Base-by-base conservation (phyloP, 805 yeast genomes). In the Clavispora fructus region DNA sequence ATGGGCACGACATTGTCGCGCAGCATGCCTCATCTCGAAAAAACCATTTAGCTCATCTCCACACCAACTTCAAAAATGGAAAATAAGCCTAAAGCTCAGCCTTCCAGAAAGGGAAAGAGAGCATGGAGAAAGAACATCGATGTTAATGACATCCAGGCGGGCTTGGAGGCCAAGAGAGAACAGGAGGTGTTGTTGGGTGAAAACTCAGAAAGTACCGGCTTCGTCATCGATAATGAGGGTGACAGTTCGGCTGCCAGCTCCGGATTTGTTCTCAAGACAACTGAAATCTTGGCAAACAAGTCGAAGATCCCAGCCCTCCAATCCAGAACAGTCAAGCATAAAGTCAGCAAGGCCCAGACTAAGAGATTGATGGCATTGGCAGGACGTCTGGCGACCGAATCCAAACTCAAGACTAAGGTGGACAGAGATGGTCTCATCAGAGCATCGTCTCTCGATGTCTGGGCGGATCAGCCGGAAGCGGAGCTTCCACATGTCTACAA, bases 121-220 rank as follows among this genome's bases (percentile, higher is more conserved):
- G 82, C 96, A 6, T 88, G 97, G 95, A 80, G 96, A 63, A 89
- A 89, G 67, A 88, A 94, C 65, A 86, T 94, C 48, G 96, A 94
- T 63, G 69, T 94, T 16, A 82, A 80, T 23, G 97, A 89, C 52
- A 72, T 94, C 41, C 89, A 86, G 59, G 64, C 68, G 29, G 85
- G 85, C 11, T 68, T 92, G 35, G 92, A 84, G 55, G 81, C 78
- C 39, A 74, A 74, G 43, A 74, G 89, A 47, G 95, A 88, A 43
- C 80, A 81, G 47, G 61, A 75, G 51, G 67, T 77, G 47, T 74
- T 74, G 42, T 68, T 73, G 39, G 87, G 88, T 48, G 74, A 71
- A 6, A 62, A 69, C 26, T 48, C 66, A 26, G 67, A 67, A 3
- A 69, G 76, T 3, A 78, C 84, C 16, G 96, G 88, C 64, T 71